A percentile compares a stretch with the other conserved stretches of the same genome.
Evolutionary conservation across 345 rosid species (phyloP).

Genomic region (Xanthoceras sorbifolium): DNA sequence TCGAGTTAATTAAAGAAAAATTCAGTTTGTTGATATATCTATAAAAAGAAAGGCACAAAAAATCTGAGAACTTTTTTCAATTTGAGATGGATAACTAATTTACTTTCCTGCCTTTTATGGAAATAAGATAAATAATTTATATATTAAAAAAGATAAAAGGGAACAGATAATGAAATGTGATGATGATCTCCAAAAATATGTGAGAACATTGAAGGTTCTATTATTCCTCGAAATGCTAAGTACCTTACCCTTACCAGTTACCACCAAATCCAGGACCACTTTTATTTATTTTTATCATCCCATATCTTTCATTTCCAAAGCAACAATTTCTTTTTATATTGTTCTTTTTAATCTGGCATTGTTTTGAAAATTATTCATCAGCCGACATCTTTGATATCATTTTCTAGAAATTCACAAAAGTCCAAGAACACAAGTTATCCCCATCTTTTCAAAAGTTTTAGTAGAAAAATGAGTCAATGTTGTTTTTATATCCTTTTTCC

Average conservation of each 20-base stretch:
- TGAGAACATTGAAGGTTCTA: not conserved
- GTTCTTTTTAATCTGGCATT: not conserved
- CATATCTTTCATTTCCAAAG: not conserved
- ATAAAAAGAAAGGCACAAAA: too few species aligned
- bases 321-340: not conserved
- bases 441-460: not conserved
- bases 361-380: not conserved
- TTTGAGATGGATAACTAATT: too few species aligned
- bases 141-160: not conserved
- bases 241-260: not conserved
- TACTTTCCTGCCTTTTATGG: too few species aligned
- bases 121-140: too few species aligned
- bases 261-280: constrained; percentile 19
- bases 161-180: not conserved
- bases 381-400: not conserved
- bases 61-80: too few species aligned
- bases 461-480: not conserved
- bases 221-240: constrained; percentile 29
- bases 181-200: not conserved
- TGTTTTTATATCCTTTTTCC: too few species aligned
- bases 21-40: too few species aligned
- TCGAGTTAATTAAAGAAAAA: too few species aligned
- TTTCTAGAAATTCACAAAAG: not conserved
- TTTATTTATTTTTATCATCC: not conserved
- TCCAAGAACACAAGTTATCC: not conserved